Evolutionary conservation across 306 rosid genomes (phyloP), one percentile per base, ranked within the genome.

Genomic region (Sicyos baderoa): DNA sequence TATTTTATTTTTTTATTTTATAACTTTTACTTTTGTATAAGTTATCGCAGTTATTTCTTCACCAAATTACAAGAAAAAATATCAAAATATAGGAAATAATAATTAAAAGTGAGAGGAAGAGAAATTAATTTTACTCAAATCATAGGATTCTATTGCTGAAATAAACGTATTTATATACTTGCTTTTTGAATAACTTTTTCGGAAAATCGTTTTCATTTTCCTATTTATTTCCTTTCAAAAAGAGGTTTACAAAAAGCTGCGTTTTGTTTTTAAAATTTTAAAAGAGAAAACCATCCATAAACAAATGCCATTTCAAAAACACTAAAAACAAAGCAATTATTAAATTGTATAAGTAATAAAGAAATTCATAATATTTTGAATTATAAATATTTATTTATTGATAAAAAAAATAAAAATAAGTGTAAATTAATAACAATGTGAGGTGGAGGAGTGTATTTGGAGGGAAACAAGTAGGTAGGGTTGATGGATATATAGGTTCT

Each of bases 381-480:
- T n/a, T n/a, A n/a, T n/a, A 29, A 3, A 29, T 29, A 29, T 29
- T 2, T 29, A 29, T 3, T 3, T 29, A 29, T 29, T 1, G 4
- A 29, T 29, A 1, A 29, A 29, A 29, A 29, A 29, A 29, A 29
- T 2, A 29, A 29, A 29, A 29, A 29, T 1, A 29, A 5, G 35
- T 29, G 35, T 3, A 29, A 29, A 29, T n/a, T n/a, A n/a, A 2
- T 29, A 29, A 29, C 4, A 3, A 29, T 29, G 35, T 29, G 35
- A 29, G 35, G 2, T 29, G 35, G 35, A 29, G 4, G 35, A 5
- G 35, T 29, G 35, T 29, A 29, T 29, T 35, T 54, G 54, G 25
- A 71, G 14, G 58, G 55, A 55, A 71, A 22, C 79, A 74, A 82
- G 85, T 87, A 72, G 94, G 91, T 87, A 70, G 81, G 74, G 86